Evolutionary conservation across 2,329 filamentous ascomycete species (phyloP), one percentile per base, ranked within the genome.

Genomic region (Alternaria solani): DNA sequence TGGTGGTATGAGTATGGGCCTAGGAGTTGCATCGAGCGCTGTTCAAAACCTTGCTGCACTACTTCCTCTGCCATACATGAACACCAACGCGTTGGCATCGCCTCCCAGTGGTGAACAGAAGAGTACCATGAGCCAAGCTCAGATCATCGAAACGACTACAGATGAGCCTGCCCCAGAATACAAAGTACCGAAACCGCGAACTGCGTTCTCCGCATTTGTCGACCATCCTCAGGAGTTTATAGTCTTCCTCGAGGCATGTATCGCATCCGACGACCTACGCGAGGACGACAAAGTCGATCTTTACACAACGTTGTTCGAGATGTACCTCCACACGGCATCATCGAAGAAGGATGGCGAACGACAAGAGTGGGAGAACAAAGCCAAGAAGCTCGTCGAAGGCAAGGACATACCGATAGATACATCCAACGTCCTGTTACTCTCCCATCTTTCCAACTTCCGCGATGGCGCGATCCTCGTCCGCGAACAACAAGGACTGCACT

Each of bases 221-320:
- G 94, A 97, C 71, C 94, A 97, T 74, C 87, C 95, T 0, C 88
- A 94, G 59, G 89, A 97, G 72, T 98, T 99, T 70, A 94, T 98
- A 63, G 83, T 88, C 16, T 99, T 99, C 75, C 84, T 99, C 0
- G 94, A 99, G 79, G 93, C 93, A 5, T 94, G 94, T 62, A 86
- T 96, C 5, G 82, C 89, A 51, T 89, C 93, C 59, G 83, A 88
- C 20, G 85, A 86, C 23, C 79, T 96, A n/a, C 88, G 88, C 20
- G 84, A 91, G 36, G 85, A 88, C 8, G 91, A 97, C 74, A 91
- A 89, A 64, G 87, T 90, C 1, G 96, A 99, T 76, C 84, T 99
- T 16, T 95, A 95, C 73, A 98, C 94, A 0, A 97, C 96, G 0
- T 79, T 99, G 14, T 98, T 99, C 74, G 96, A 99, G 78, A 98